These are phyloP conservation scores for Allantophomopsis lycopodina DNA, from an alignment of 2,329 filamentous ascomycete species.

Conservation along the genomic window DNA sequence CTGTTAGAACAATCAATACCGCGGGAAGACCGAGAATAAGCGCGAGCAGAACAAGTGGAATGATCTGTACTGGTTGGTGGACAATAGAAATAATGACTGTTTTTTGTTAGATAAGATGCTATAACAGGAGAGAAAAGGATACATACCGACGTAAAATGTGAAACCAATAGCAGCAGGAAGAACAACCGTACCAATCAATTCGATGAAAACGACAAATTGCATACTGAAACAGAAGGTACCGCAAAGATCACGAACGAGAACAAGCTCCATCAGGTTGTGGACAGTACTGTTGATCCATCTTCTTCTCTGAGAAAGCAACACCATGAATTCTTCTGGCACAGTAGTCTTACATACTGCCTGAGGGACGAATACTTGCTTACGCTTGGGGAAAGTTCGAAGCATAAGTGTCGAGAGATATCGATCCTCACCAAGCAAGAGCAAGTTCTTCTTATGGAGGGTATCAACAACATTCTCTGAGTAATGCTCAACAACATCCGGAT, in stretches of 20 bases:
- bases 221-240: slow-evolving; percentile 99
- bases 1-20: slow-evolving; percentile 82
- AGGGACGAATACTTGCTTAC: slow-evolving; percentile 96
- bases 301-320: slow-evolving; percentile 85
- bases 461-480: slow-evolving; percentile 99
- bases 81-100: slow-evolving; percentile 78
- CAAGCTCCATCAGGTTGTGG: slow-evolving; percentile 95
- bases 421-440: slow-evolving; percentile 85
- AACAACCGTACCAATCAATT: slow-evolving; percentile 87
- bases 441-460: slow-evolving; percentile 94
- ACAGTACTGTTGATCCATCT: slow-evolving; percentile 99
- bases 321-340: slow-evolving; percentile 83
- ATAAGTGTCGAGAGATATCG: slow-evolving; percentile 93
- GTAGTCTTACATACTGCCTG: slow-evolving; percentile 98
- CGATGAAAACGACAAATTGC: slow-evolving; percentile 96
- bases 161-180: slow-evolving; percentile 93
- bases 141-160: slow-evolving; percentile 87
- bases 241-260: slow-evolving; percentile 89
- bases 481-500: slow-evolving; percentile 96
- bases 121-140: not conserved
- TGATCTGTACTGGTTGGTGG: slow-evolving; percentile 62
- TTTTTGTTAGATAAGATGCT: slow-evolving; percentile 5
- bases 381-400: slow-evolving; percentile 97
- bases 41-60: slow-evolving; percentile 77
- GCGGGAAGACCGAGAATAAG: slow-evolving; percentile 90